Evolutionary conservation across 371 early-diverging fungal genomes (phyloP), one percentile per base, ranked within the genome.

Genomic region (Syncephalis fuscata): DNA sequence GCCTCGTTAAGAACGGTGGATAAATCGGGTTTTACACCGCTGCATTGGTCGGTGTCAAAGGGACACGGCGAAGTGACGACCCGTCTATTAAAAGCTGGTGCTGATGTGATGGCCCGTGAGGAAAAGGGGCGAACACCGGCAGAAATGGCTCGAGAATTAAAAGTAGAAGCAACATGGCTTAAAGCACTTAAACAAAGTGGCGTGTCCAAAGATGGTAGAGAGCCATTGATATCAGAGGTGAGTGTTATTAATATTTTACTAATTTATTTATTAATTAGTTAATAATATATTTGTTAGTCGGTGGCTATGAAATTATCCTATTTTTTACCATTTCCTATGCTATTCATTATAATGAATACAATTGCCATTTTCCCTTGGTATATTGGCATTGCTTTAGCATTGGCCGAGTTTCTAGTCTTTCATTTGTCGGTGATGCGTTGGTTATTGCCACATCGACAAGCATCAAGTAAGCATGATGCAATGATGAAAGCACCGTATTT

Each of bases 401-500:
- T 78, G 1, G 41, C 57, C 0, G 54, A 68, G 16, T 64, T 85
- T 39, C 56, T 68, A 11, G 52, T 60, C 4, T 74, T 76, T 51
- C 82, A 85, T 40, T 56, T 78, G 37, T 55, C 71, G 3, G 70
- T 84, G 17, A 54, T 75, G 45, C 65, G 70, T 44, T 70, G 75
- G 46, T 58, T 91, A 9, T 58, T 85, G 10, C 60, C 66, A 48
- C 32, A 11, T 32, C 32, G 32, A 32, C 32, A 32, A 11, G 32
- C 11, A 32, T 59, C 64, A 45, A 71, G 57, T 32, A 71, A 57
- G 16, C 65, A 67, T 23, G 66, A 65, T 51, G 71, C 74, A 11
- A 58, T 91, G 45, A 66, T 73, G 58, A 63, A 67, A 47, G 84
- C 85, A 21, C 92, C 95, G 0, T 88, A 85, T 51, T 72, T 81